Conservation (phyloP, 257 asterid species). For the Handroanthus guayacan region DNA sequence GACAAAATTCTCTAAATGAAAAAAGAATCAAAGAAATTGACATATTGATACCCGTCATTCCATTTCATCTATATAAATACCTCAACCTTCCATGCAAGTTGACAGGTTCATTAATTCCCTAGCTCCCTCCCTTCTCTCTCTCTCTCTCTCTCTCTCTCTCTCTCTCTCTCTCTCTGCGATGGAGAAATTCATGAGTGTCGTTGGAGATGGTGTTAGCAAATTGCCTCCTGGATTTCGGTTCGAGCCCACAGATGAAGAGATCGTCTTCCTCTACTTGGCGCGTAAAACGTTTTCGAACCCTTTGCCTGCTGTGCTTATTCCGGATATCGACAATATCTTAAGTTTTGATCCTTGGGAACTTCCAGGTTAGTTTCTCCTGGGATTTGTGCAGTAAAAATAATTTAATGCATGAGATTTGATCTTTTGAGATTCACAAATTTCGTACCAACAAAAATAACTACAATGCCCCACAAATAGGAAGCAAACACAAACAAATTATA, state of each 20-base stretch:
- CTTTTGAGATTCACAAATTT: no score
- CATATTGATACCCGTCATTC: background rate
- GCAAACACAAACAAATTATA: no score
- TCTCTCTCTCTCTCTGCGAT: constrained; percentile 30
- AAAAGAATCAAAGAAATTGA: background rate
- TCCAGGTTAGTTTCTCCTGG: constrained; percentile 49
- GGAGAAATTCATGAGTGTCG: constrained; percentile 52
- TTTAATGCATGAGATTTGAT: no score
- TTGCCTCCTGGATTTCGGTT: constrained; percentile 81
- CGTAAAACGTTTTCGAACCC: constrained; percentile 69
- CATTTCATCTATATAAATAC: constrained; percentile 32
- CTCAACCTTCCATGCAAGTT: constrained; percentile 42
- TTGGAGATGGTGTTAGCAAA: constrained; percentile 61
- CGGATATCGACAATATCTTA: constrained; percentile 53
- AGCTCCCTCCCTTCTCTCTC: constrained; percentile 2
- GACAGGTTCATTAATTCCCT: constrained; percentile 16
- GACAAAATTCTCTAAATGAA: background rate
- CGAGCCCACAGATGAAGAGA: constrained; percentile 79
- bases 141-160: background rate
- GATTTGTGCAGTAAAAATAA: no score
- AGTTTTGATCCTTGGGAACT: constrained; percentile 57
- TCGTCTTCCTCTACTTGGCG: constrained; percentile 71
- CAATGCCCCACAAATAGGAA: no score
- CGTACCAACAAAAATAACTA: no score
- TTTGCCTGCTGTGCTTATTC: constrained; percentile 71